These are phyloP conservation scores for Fagopyrum homotropicum DNA, from an alignment of 148 eudicot species.

Conservation along the genomic window DNA sequence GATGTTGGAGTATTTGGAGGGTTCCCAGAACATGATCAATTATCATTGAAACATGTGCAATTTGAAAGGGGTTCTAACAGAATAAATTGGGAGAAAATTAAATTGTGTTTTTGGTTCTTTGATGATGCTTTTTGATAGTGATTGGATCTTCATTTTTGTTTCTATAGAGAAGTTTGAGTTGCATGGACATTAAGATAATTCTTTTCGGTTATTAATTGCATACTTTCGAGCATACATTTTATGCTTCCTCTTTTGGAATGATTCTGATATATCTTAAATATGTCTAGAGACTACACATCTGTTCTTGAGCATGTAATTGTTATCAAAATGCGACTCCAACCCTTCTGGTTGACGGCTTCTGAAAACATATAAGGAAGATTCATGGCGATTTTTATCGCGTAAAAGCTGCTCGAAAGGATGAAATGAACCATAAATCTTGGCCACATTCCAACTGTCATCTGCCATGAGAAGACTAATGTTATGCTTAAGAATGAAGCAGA, in stretches of 20 bases:
- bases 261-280: not conserved
- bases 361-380: constrained; percentile 83
- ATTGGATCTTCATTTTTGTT: not conserved
- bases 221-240: not conserved
- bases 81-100: not conserved
- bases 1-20: not conserved
- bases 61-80: not conserved
- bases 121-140: not conserved
- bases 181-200: not conserved
- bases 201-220: not conserved
- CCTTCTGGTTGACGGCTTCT: constrained; percentile 59
- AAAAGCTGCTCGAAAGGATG: constrained; percentile 77
- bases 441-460: constrained; percentile 66
- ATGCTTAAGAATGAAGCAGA: constrained; percentile 75
- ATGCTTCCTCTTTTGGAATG: not conserved
- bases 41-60: not conserved
- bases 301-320: not conserved
- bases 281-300: constrained; percentile 5
- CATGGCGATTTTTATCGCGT: constrained; percentile 68
- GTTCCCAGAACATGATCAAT: not conserved
- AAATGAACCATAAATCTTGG: constrained; percentile 80
- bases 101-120: not conserved
- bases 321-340: constrained; percentile 48
- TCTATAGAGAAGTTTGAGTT: not conserved
- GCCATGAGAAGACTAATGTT: constrained; percentile 74